Base-by-base conservation (phyloP, 2,329 filamentous ascomycete species). In the Chaetomium olivaceum region DNA sequence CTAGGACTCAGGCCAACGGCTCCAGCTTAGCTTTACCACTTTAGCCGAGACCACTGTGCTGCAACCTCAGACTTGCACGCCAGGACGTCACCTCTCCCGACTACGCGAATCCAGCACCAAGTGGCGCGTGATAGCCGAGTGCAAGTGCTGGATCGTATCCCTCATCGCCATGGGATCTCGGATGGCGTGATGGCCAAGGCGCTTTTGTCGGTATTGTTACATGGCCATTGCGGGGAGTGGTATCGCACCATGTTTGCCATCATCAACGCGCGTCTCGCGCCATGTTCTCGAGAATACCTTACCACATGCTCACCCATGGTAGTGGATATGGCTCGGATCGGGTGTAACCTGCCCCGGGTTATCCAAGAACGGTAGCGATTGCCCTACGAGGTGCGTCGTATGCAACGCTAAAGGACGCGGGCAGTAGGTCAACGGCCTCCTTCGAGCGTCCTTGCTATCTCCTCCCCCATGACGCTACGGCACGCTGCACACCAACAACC, bases 31-130 rank as follows among this genome's bases (percentile, higher is more conserved):
- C 36, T 19, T 43, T 23, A 7, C 43, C 51, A 36, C 19, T 63
- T 63, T 63, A 58, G 61, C 61, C 61, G 61, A 23, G 7, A 63
- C 23, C 27, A 21, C 12, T n/a, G 21, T 57, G 29, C 16, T 62
- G 61, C 4, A 39, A 62, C 52, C 52, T 62, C 12, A 23, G 46
- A 12, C 51, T 33, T 36, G 39, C 12, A 31, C 3, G n/a, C 29
- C 54, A 36, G 29, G n/a, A 36, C 29, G 29, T 36, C n/a, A 27
- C 29, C 21, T 14, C 14, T 5, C 48, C 48, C 23, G 9, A 12
- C 48, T 2, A 27, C 48, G 48, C 23, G 29, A 54, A n/a, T 12
- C 14, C 25, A 19, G 27, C 51, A 3, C 23, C 19, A 4, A 29
- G 16, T 54, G 51, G 27, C 25, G 25, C 23, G 16, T 33, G 25